Conservation (phyloP, 2,329 filamentous ascomycete genomes). For the Ophiostoma novo-ulmi region DNA sequence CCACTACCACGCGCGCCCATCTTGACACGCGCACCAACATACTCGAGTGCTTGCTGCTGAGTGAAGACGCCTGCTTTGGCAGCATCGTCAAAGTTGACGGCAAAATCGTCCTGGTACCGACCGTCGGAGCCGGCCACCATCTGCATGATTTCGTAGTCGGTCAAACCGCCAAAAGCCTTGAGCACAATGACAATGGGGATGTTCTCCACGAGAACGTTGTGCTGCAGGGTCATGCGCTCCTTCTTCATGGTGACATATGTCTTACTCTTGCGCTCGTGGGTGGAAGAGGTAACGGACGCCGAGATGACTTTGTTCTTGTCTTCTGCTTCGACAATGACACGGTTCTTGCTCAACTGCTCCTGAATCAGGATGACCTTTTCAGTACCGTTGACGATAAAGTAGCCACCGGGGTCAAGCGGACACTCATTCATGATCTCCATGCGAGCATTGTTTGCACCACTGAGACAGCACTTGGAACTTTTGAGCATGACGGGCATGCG, state of each 20-base stretch:
- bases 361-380: slow-evolving; percentile 99
- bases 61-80: slow-evolving; percentile 80
- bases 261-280: slow-evolving; percentile 95
- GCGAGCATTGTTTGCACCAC: slow-evolving; percentile 74
- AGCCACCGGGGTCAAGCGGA: slow-evolving; percentile 90
- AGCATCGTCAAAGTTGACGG: slow-evolving; percentile 91
- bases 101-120: slow-evolving; percentile 88
- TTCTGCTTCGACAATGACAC: slow-evolving; percentile 92
- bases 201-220: slow-evolving; percentile 89
- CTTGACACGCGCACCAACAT: slow-evolving; percentile 80
- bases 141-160: slow-evolving; percentile 90
- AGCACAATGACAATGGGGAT: slow-evolving; percentile 92
- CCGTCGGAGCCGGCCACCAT: slow-evolving; percentile 84
- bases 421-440: slow-evolving; percentile 95
- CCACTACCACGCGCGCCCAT: slow-evolving; percentile 63
- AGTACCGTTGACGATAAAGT: slow-evolving; percentile 95
- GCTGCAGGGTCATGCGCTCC: slow-evolving; percentile 78
- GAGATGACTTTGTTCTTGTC: slow-evolving; percentile 89
- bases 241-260: slow-evolving; percentile 95
- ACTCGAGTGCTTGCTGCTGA: slow-evolving; percentile 92
- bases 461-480: slow-evolving; percentile 86
- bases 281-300: slow-evolving; percentile 95
- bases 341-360: slow-evolving; percentile 97
- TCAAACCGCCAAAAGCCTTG: slow-evolving; percentile 88
- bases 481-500: slow-evolving; percentile 95